Conservation (phyloP, 2,329 filamentous ascomycete genomes). For the Emmonsiellopsis sp. region DNA sequence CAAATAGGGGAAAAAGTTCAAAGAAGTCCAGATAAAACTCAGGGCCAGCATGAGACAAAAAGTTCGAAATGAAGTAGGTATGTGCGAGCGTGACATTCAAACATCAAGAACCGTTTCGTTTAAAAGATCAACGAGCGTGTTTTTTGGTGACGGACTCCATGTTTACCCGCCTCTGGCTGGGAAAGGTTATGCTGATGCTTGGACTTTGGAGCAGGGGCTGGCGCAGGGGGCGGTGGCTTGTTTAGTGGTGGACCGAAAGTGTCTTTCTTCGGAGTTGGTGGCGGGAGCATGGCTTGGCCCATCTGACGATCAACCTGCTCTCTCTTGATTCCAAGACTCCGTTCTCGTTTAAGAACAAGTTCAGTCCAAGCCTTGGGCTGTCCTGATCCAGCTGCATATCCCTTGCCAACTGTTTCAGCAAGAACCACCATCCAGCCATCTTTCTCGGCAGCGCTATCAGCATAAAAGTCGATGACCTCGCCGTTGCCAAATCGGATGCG, state of each 20-base stretch:
- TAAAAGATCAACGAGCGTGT: slow-evolving; percentile 34
- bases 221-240: slow-evolving; percentile 22
- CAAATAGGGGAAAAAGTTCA: slow-evolving; percentile 10
- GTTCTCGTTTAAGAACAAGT: slow-evolving; percentile 45
- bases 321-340: slow-evolving; percentile 25
- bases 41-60: slow-evolving; percentile 3
- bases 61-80: not conserved
- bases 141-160: slow-evolving; percentile 31
- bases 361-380: slow-evolving; percentile 53
- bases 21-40: not conserved
- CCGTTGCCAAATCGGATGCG: slow-evolving; percentile 97
- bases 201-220: slow-evolving; percentile 19
- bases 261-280: slow-evolving; percentile 20
- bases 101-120: not conserved
- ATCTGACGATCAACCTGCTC: slow-evolving; percentile 16
- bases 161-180: slow-evolving; percentile 26
- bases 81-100: not conserved
- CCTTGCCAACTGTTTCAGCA: slow-evolving; percentile 57
- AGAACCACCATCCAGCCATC: slow-evolving; percentile 92
- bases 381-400: slow-evolving; percentile 29
- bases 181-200: slow-evolving; percentile 33
- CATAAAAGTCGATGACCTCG: slow-evolving; percentile 97
- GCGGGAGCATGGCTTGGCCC: slow-evolving; percentile 6
- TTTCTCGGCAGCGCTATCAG: slow-evolving; percentile 78
- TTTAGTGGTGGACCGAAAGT: slow-evolving; percentile 18